These are phyloP conservation scores for Protomyces pachydermus DNA, from an alignment of 1,139 yeast genomes.

Conservation along the genomic window DNA sequence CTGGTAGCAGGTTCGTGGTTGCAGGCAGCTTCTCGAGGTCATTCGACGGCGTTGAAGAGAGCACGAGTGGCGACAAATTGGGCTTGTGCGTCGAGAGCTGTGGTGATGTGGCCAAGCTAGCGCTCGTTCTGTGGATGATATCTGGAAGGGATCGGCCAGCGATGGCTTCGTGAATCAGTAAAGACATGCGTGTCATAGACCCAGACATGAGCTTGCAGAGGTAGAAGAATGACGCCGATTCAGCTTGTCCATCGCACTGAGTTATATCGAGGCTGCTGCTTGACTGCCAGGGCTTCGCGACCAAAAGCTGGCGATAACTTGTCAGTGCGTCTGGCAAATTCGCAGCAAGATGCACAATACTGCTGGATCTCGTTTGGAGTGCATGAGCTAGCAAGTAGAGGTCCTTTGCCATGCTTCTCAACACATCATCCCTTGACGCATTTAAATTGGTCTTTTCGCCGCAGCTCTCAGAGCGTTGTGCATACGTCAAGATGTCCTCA, in stretches of 20 bases:
- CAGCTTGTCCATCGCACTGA: background rate
- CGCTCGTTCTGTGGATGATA: background rate
- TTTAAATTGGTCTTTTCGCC: background rate
- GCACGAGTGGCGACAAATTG: background rate
- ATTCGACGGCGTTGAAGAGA: background rate
- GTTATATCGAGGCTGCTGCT: background rate
- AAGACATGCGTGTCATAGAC: background rate
- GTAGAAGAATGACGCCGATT: background rate
- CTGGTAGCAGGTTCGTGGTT: background rate
- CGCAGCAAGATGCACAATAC: background rate
- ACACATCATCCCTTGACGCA: background rate
- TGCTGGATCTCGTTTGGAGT: background rate
- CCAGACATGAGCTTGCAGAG: background rate
- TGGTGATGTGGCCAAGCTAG: background rate
- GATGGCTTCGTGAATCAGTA: background rate
- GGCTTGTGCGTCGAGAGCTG: background rate
- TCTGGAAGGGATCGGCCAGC: background rate
- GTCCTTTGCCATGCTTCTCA: background rate
- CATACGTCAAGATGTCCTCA: background rate
- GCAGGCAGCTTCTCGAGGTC: background rate
- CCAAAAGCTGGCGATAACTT: background rate
- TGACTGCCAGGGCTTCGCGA: background rate
- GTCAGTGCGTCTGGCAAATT: background rate
- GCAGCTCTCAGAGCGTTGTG: background rate
- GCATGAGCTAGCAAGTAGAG: conserved; percentile 3